phyloP scores from a whole-genome alignment of 176 grass and related monocot species.

The barley (Hordeum vulgare) region MorexV3_pseudomolecules_assembly NC_058520.1:449475470-449475969 shows the following conservation, averaged over 20 bases:
- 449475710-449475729: constrained; percentile 75
- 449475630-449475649: constrained; percentile 52
- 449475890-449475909: constrained; percentile 94
- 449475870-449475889: constrained; percentile 76
- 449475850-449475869: constrained; percentile 62
- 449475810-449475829: constrained; percentile 80
- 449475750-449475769: constrained; percentile 41
- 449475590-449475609: not conserved
- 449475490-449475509: constrained; percentile 52
- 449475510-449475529: constrained; percentile 53
- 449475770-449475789: constrained; percentile 66
- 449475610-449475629: not conserved
- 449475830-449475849: constrained; percentile 73
- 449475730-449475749: constrained; percentile 69
- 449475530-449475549: constrained; percentile 60
- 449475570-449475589: not conserved
- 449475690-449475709: constrained; percentile 70
- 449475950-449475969: constrained; percentile 73
- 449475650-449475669: constrained; percentile 71
- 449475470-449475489: constrained; percentile 58
- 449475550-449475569: constrained; percentile 50
- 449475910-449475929: constrained; percentile 80
- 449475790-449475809: constrained; percentile 72
- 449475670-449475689: constrained; percentile 74
- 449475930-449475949: constrained; percentile 85